phyloP scores from a whole-genome alignment of 352 stramenopile genomes.

The Globisporangium recalcitrans region DNA sequence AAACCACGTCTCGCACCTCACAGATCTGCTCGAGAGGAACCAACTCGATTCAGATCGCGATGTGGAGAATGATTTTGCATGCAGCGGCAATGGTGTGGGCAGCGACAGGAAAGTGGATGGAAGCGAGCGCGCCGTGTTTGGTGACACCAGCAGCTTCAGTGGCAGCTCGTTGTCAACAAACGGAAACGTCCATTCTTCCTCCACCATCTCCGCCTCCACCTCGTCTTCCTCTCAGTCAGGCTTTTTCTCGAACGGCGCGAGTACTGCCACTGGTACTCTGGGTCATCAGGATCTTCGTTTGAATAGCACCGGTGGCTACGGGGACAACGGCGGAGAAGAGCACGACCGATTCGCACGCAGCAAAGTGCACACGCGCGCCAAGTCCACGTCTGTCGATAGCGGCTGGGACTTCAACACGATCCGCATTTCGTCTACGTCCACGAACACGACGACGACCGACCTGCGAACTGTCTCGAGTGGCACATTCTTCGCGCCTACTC shows the following conservation, averaged over 20 bases:
- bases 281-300: background rate
- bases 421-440: constrained; percentile 34
- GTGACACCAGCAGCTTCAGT: constrained; percentile 2
- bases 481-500: constrained; percentile 9
- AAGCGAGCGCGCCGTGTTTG: background rate
- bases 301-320: background rate
- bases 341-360: constrained; percentile 28
- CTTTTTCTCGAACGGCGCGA: background rate
- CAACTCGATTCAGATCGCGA: constrained; percentile 1
- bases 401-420: constrained; percentile 81
- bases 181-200: background rate
- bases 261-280: background rate
- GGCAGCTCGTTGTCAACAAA: constrained; percentile 1
- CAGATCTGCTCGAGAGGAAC: constrained; percentile 50
- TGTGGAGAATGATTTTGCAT: constrained; percentile 4
- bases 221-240: background rate
- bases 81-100: background rate
- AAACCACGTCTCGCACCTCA: constrained; percentile 68
- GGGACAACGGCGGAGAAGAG: constrained; percentile 5
- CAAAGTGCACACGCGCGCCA: constrained; percentile 36
- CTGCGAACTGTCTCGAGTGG: background rate
- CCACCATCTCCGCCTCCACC: background rate
- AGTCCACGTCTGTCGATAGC: constrained; percentile 39
- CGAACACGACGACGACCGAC: background rate
- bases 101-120: background rate